Percentiles rank a stretch among this genome's conserved stretches.
Evolutionary conservation across 345 rosid species (phyloP).

Genomic region (Ailanthus altissimus): DNA sequence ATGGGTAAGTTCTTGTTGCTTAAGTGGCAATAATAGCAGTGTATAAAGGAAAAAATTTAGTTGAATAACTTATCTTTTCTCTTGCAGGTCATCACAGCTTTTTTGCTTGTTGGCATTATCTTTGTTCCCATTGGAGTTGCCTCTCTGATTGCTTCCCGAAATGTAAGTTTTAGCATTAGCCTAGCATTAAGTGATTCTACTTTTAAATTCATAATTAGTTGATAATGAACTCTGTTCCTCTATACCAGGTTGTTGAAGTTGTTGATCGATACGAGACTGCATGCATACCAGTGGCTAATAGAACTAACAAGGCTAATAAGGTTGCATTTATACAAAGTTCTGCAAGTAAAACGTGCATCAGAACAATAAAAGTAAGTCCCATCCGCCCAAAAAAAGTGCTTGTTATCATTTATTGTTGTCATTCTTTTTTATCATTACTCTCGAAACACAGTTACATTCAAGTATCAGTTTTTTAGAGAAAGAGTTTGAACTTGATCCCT

Average conservation of each 20-base stretch:
- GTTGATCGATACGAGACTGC: slow-evolving; percentile 72
- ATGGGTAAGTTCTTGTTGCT: slow-evolving; percentile 59
- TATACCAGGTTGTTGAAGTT: slow-evolving; percentile 82
- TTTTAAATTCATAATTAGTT: slow-evolving; percentile 8
- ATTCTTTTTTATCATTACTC: not conserved
- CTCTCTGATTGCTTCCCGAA: slow-evolving; percentile 82
- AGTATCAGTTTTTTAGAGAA: not conserved
- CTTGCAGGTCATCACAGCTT: slow-evolving; percentile 81
- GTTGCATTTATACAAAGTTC: slow-evolving; percentile 62
- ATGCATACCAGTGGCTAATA: slow-evolving; percentile 59
- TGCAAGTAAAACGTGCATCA: slow-evolving; percentile 51
- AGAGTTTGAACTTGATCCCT: slow-evolving; percentile 1
- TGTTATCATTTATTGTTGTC: not conserved
- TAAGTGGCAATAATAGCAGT: not conserved
- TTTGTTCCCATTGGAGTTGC: slow-evolving; percentile 96
- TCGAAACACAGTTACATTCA: not conserved
- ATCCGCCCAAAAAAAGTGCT: not conserved
- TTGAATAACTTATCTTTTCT: not conserved
- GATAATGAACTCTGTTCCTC: slow-evolving; percentile 22
- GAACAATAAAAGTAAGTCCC: slow-evolving; percentile 54
- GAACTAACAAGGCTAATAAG: slow-evolving; percentile 49
- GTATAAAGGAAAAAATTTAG: not conserved
- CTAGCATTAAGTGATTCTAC: slow-evolving; percentile 6
- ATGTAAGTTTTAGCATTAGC: slow-evolving; percentile 47
- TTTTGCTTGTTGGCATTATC: slow-evolving; percentile 85